Conservation (phyloP, 2,329 filamentous ascomycete genomes). For the Botrytis sinoallii region DNA sequence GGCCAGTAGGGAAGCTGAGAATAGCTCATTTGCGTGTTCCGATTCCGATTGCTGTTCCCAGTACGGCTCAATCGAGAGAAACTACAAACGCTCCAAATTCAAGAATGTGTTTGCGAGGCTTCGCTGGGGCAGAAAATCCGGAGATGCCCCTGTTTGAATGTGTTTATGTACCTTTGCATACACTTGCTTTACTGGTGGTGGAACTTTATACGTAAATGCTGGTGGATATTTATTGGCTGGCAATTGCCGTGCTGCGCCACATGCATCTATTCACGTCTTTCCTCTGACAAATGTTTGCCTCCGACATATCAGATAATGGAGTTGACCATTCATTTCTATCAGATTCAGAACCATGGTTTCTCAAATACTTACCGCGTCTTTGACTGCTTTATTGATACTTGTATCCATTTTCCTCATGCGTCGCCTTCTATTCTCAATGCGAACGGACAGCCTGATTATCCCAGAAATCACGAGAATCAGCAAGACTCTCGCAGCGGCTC, state of each 20-base stretch:
- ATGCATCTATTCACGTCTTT: neutral
- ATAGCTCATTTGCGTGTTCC: neutral
- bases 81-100: neutral
- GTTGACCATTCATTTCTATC: neutral
- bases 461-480: neutral
- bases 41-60: neutral
- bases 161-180: neutral
- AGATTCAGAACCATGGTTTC: neutral
- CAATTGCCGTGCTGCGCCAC: neutral
- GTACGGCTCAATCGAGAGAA: too few relatives aligned
- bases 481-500: neutral
- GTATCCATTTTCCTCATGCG: neutral
- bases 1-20: neutral
- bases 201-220: neutral
- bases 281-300: neutral
- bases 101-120: neutral
- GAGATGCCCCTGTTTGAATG: neutral
- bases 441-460: neutral
- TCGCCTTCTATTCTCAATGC: neutral
- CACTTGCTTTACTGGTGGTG: neutral
- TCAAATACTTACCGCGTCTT: neutral
- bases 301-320: neutral
- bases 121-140: neutral
- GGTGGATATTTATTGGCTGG: neutral
- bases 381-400: neutral